phyloP scores from a whole-genome alignment of 192 early-diverging fungal species.

The Linnemannia exigua region DNA sequence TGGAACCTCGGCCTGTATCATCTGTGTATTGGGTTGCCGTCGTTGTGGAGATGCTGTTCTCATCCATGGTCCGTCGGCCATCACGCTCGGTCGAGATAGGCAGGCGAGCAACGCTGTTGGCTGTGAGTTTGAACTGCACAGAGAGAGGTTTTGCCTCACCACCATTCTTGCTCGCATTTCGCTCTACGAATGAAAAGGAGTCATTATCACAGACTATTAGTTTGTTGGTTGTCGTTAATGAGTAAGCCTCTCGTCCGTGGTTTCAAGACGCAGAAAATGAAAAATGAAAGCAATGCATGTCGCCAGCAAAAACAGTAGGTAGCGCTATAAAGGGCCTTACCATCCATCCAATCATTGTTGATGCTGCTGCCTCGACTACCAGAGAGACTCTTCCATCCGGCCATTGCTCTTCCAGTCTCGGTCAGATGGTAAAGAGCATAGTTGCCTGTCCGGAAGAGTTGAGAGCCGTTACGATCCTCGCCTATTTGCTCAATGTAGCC shows the following conservation, averaged over 20 bases:
- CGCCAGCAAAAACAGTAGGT: background rate
- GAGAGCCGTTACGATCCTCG: slow-evolving; percentile 16
- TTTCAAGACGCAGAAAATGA: background rate
- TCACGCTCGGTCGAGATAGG: slow-evolving; percentile 34
- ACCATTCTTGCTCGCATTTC: slow-evolving; percentile 15
- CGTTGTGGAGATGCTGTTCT: slow-evolving; percentile 10
- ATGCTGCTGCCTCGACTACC: slow-evolving; percentile 18
- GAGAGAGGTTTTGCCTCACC: slow-evolving; percentile 28
- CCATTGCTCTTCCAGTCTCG: slow-evolving; percentile 43
- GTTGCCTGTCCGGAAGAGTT: slow-evolving; percentile 44
- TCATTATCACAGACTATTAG: slow-evolving; percentile 31
- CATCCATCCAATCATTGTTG: slow-evolving; percentile 49
- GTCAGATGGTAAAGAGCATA: slow-evolving; percentile 55
- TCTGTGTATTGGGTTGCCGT: slow-evolving; percentile 12
- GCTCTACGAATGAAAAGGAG: slow-evolving; percentile 24
- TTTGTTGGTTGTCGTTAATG: slow-evolving; percentile 19
- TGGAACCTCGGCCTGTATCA: background rate
- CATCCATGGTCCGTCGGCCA: slow-evolving; percentile 22
- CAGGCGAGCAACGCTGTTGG: slow-evolving; percentile 24
- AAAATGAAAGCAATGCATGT: background rate
- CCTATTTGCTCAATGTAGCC: slow-evolving; percentile 61
- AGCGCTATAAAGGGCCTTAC: slow-evolving; percentile 8
- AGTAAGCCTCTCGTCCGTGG: slow-evolving; percentile 15
- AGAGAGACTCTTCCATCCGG: slow-evolving; percentile 48
- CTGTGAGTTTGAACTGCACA: slow-evolving; percentile 37